Percentiles rank a stretch among this genome's conserved stretches.
phyloP scores from a whole-genome alignment of 129 eudicot species.

The Daucus carota region DH1_v3.0 NC_030383.2:10230501-10231000 shows the following conservation, averaged over 20 bases:
- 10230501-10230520: constrained; percentile 64
- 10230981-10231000: not conserved
- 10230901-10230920: not conserved
- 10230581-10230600: constrained; percentile 59
- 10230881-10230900: not conserved
- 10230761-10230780: constrained; percentile 43
- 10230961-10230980: not conserved
- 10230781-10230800: constrained; percentile 29
- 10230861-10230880: not conserved
- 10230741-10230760: constrained; percentile 82
- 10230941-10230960: not conserved
- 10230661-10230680: constrained; percentile 42
- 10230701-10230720: constrained; percentile 21
- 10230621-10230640: constrained; percentile 38
- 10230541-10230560: constrained; percentile 53
- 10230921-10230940: not conserved
- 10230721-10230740: constrained; percentile 60
- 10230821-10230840: not conserved
- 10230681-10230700: constrained; percentile 36
- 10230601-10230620: constrained; percentile 44
- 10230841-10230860: not conserved
- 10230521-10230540: constrained; percentile 59
- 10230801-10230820: constrained; percentile 11
- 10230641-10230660: constrained; percentile 66
- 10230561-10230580: constrained; percentile 50